Percentiles rank a stretch among this genome's conserved stretches.
Evolutionary conservation across 257 asterid species (phyloP).

Genomic region (Striga asiatica): DNA sequence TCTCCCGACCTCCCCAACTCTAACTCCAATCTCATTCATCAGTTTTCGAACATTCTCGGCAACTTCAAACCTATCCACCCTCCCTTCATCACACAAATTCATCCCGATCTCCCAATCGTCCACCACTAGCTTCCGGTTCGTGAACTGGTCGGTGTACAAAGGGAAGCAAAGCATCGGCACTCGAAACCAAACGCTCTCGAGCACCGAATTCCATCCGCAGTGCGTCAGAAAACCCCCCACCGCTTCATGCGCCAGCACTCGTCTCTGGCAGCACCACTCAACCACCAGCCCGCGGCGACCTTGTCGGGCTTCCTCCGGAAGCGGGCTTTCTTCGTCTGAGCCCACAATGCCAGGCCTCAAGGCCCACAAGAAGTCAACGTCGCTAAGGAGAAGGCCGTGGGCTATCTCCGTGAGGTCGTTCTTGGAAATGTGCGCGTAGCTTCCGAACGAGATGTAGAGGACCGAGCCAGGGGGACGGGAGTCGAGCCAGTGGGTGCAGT

Average conservation of each 20-base stretch:
- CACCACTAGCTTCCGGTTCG: slow-evolving; percentile 30
- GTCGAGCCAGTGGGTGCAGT: slow-evolving; percentile 43
- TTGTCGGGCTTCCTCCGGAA: too few species aligned
- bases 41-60: too few species aligned
- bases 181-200: slow-evolving; percentile 39
- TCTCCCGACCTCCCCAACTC: too few species aligned
- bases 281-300: slow-evolving; percentile 26
- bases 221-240: slow-evolving; percentile 39
- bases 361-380: slow-evolving; percentile 56
- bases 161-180: slow-evolving; percentile 42
- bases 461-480: slow-evolving; percentile 39
- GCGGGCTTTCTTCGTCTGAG: slow-evolving; percentile 17
- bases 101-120: slow-evolving; percentile 42
- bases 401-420: slow-evolving; percentile 33
- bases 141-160: slow-evolving; percentile 23
- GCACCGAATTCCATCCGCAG: slow-evolving; percentile 38
- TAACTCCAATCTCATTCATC: too few species aligned
- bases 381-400: slow-evolving; percentile 37
- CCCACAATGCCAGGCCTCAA: slow-evolving; percentile 27
- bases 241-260: slow-evolving; percentile 18
- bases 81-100: slow-evolving; percentile 29
- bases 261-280: slow-evolving; percentile 28
- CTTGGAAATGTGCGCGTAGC: slow-evolving; percentile 21
- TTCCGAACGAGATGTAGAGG: slow-evolving; percentile 50
- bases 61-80: slow-evolving; percentile 19